Base-by-base conservation (phyloP, 2,329 filamentous ascomycete genomes). In the Botrytis porri region DNA sequence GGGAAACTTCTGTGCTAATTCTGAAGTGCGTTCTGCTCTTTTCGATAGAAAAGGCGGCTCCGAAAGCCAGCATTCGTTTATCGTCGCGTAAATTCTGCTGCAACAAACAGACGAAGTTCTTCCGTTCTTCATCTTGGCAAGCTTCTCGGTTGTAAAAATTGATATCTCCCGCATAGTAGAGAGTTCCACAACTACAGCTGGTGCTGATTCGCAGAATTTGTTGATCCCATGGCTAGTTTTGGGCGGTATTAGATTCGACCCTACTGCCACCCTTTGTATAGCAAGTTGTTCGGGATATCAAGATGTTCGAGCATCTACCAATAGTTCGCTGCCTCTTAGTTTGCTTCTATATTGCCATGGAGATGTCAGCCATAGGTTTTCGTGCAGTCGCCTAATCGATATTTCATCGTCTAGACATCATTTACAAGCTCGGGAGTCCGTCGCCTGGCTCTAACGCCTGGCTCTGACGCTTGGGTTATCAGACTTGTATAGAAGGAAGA, bases 1-100 rank as follows among this genome's bases (percentile, higher is more conserved):
- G 6, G 14, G 29, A 29, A 1, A 18, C 8, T 0, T 25, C 0
- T 4, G n/a, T 29, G 6, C n/a, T 0, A 29, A 8, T 16, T 6
- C 1, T n/a, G n/a, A 54, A 18, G n/a, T 3, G 5, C 6, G 12
- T 54, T 29, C 14, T 29, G n/a, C 25, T 54, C n/a, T 57, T 18
- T 29, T 29, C 2, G n/a, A 29, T 18, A 14, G n/a, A n/a, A 10
- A n/a, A 29, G 1, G 6, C 9, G 51, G 6, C n/a, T 29, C n/a
- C 3, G n/a, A 4, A 32, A 29, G n/a, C 3, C n/a, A 3, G 14
- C 3, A 8, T 57, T 57, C n/a, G n/a, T 29, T 29, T 29, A 32
- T 57, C 18, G 18, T 57, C 51, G 51, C n/a, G 51, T 57, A 32
- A 29, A 29, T 29, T 29, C 14, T 14, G n/a, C n/a, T 57, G 51